These are phyloP conservation scores for Globisporangium spinosum DNA, from an alignment of 352 stramenopile species.

Conservation along the genomic window DNA sequence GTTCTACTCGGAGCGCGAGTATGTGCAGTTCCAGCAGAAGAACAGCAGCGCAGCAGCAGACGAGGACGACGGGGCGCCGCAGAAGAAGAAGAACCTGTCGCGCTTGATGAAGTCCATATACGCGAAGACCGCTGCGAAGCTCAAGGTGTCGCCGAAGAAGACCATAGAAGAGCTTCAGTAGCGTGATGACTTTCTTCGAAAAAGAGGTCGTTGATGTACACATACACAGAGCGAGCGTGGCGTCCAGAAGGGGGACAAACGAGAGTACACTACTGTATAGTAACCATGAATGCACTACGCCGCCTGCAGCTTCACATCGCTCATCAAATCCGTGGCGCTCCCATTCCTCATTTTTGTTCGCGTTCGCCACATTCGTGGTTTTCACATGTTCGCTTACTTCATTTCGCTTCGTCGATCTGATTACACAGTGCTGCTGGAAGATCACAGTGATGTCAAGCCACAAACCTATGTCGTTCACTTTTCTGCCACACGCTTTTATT, in stretches of 20 bases:
- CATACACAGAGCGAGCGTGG: background rate
- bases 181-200: background rate
- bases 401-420: background rate
- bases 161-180: slow-evolving; percentile 22
- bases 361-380: background rate
- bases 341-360: background rate
- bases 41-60: slow-evolving; percentile 9
- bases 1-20: slow-evolving; percentile 55
- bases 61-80: slow-evolving; percentile 2
- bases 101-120: slow-evolving; percentile 51
- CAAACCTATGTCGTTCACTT: no score
- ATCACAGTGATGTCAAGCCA: background rate
- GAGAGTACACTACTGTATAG: background rate
- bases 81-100: slow-evolving; percentile 41
- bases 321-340: background rate
- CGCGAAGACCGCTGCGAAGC: slow-evolving; percentile 51
- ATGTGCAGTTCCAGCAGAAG: slow-evolving; percentile 49
- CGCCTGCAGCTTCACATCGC: background rate
- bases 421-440: slow-evolving; percentile 1
- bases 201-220: background rate
- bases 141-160: slow-evolving; percentile 43
- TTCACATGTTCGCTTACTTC: background rate
- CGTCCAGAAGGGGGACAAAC: background rate
- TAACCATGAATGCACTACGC: background rate
- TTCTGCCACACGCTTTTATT: no score